Percentiles rank a stretch among this genome's conserved stretches.
Conservation (phyloP, 352 stramenopile species). For the Phytophthora chlamydospora region DNA sequence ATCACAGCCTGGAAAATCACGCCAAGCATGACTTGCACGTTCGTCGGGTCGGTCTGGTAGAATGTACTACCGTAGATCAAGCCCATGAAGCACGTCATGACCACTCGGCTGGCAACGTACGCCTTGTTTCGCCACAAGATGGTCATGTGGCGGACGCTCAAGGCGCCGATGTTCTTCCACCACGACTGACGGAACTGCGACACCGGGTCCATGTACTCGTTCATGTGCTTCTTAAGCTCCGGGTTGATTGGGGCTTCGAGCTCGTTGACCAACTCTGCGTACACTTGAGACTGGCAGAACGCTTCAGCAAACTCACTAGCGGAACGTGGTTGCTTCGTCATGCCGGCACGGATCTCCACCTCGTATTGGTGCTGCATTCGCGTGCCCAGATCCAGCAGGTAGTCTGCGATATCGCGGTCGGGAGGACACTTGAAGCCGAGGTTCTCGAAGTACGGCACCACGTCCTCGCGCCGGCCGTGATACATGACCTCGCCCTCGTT, state of each 20-base stretch:
- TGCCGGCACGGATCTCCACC: conserved; percentile 6
- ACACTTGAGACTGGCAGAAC: conserved; percentile 39
- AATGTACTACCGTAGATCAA: conserved; percentile 17
- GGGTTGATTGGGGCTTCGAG: conserved; percentile 23
- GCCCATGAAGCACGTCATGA: conserved; percentile 27
- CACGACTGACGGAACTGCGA: conserved; percentile 29
- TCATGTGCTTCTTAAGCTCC: conserved; percentile 27
- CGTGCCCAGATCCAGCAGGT: conserved; percentile 39
- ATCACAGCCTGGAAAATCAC: conserved; percentile 22
- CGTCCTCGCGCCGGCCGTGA: conserved; percentile 16
- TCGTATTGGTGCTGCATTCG: conserved; percentile 40
- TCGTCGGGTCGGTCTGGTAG: conserved; percentile 12
- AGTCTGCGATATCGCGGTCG: conserved; percentile 17
- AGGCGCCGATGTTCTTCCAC: conserved; percentile 16
- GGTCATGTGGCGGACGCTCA: conserved; percentile 47
- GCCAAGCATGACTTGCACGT: conserved; percentile 20
- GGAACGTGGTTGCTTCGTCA: conserved; percentile 23
- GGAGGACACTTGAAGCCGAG: conserved; percentile 12
- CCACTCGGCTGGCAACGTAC: conserved; percentile 25
- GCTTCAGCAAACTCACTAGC: conserved; percentile 38
- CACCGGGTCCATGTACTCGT: conserved; percentile 25
- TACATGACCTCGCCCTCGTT: conserved; percentile 43
- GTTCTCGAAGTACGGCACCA: conserved; percentile 18
- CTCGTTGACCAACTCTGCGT: conserved; percentile 16
- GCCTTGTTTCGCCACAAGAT: conserved; percentile 46